phyloP scores from a whole-genome alignment of 1,284 basidiomycete genomes.

The Ustilago sp. region DNA sequence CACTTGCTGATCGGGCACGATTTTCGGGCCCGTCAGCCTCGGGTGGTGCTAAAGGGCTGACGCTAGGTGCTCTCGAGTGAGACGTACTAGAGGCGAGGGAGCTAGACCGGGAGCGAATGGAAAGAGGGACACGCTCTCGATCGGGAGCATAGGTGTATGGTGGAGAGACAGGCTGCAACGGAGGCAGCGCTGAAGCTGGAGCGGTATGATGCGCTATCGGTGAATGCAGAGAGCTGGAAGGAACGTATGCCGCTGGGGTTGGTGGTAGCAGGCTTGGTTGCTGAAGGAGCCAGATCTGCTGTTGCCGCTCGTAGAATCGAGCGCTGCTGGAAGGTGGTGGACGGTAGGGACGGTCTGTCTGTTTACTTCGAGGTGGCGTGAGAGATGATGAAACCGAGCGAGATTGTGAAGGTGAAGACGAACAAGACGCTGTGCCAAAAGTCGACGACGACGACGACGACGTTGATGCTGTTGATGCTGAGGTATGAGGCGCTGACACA shows the following conservation, averaged over 20 bases:
- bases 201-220: not conserved
- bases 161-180: not conserved
- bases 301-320: constrained; percentile 39
- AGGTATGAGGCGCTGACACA: constrained; percentile 10
- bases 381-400: constrained; percentile 20
- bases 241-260: not conserved
- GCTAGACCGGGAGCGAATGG: not conserved
- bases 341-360: constrained; percentile 36
- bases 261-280: constrained; percentile 11
- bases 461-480: constrained; percentile 10
- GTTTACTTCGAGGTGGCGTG: constrained; percentile 25
- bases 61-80: constrained; percentile 19
- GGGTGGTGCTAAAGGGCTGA: constrained; percentile 24
- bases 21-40: not conserved
- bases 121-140: not conserved
- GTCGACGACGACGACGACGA: constrained; percentile 8
- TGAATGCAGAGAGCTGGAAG: constrained; percentile 1
- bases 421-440: not conserved
- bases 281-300: constrained; percentile 33
- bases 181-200: constrained; percentile 1
- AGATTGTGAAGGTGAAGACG: constrained; percentile 10
- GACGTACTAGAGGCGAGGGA: constrained; percentile 7
- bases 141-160: not conserved
- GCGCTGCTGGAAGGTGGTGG: constrained; percentile 49
- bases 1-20: constrained; percentile 34